Percentiles rank a stretch among this genome's conserved stretches.
These are phyloP conservation scores for Pyrenochaeta sp. DNA, from an alignment of 2,329 filamentous ascomycete species.

Conservation along the genomic window DNA sequence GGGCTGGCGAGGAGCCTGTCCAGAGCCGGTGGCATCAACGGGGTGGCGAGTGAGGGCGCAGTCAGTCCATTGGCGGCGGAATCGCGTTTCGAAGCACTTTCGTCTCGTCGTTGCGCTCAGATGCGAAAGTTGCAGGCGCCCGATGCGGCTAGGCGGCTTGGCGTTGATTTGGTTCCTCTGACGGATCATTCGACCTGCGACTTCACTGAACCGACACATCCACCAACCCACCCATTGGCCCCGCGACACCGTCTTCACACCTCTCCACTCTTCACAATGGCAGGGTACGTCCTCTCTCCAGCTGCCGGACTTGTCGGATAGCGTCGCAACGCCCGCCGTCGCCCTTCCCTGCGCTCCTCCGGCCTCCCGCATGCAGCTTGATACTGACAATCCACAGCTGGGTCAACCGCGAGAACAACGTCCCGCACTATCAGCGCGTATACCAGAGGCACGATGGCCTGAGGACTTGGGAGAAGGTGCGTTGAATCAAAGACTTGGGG, in stretches of 20 bases:
- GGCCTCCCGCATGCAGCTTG: constrained; percentile 18
- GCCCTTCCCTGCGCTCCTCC: constrained; percentile 14
- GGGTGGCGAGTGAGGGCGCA: constrained; percentile 14
- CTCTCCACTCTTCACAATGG: constrained; percentile 52
- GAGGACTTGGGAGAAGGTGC: constrained; percentile 80
- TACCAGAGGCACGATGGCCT: constrained; percentile 78
- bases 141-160: constrained; percentile 26
- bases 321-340: constrained; percentile 16
- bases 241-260: constrained; percentile 31
- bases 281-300: constrained; percentile 48
- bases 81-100: too few species aligned
- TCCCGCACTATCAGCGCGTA: constrained; percentile 75
- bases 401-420: constrained; percentile 77
- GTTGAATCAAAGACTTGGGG: constrained; percentile 45
- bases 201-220: constrained; percentile 33
- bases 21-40: constrained; percentile 55
- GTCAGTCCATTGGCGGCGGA: constrained; percentile 30
- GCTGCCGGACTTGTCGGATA: constrained; percentile 9
- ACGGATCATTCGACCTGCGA: constrained; percentile 40
- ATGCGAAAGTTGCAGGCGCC: constrained; percentile 18
- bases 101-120: constrained; percentile 2
- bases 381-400: constrained; percentile 45
- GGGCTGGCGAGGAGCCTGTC: constrained; percentile 56
- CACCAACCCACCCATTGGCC: constrained; percentile 44
- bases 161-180: constrained; percentile 13